Base-by-base conservation (phyloP, 1,284 basidiomycete genomes). In the Boletus subluridellus region DNA sequence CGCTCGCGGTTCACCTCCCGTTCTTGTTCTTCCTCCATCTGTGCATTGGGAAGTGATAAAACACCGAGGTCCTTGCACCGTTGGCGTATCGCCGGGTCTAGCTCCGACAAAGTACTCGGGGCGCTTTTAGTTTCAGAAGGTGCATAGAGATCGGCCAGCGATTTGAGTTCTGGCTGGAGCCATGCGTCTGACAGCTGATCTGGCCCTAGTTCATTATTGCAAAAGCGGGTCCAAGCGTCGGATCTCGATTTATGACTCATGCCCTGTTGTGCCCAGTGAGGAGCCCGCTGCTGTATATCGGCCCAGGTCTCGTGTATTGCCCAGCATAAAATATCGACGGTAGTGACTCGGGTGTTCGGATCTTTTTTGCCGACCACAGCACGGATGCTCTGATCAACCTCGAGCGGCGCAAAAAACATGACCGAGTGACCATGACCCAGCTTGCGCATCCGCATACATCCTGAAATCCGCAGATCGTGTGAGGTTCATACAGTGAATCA, bases 401-500 rank as follows among this genome's bases (percentile, higher is more conserved):
- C 79, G 1, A 60, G 65, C 6, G 80, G 78, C 6, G 78, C 79
- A 49, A 77, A 76, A 63, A 82, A 82, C 60, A 77, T 67, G 11
- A 82, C 70, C 0, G 77, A 76, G 52, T 82, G 80, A 0, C 78
- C 79, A 37, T 67, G 60, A 4, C 80, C 81, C 0, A 82, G 70
- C 52, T 78, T 74, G 5, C 80, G 73, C 80, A 82, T 76, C 37
- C 78, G 71, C 78, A 79, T 79, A 48, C 77, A 79, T 0, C 76
- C 77, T 79, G 32, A 14, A 0, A 38, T 10, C 4, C 11, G 41
- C 24, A 44, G 28, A 45, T 17, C 17, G 1, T 14, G 32, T 39
- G 12, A 37, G n/a, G 17, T n/a, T 5, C 1, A 59, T 0, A 3
- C 1, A 38, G 9, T 5, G 24, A 1, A 17, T 3, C 1, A n/a